Evolutionary conservation across 2,329 filamentous ascomycete genomes (phyloP), one percentile per base, ranked within the genome.

Genomic region (Aspergillus carbonarius): DNA sequence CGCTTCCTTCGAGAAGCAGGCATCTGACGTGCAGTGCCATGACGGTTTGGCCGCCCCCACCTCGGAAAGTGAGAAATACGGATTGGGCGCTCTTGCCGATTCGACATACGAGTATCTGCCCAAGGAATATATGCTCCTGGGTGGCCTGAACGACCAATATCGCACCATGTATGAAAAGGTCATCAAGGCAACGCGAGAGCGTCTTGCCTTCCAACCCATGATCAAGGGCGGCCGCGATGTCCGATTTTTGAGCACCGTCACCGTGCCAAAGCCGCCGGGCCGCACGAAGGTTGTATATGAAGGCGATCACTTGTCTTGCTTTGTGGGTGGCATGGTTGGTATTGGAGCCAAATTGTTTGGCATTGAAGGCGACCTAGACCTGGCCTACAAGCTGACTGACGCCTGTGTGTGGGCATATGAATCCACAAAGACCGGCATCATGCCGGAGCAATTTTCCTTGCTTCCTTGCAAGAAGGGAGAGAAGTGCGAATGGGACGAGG

Each of bases 371-470:
- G 84, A 88, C 63, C 74, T 87, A 60, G 74, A 79, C 0, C 79
- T 86, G 53, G 85, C 83, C 10, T 75, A 78, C 44, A 83, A 85
- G 65, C 74, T 88, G 47, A 83, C 84, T 0, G 80, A 87, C 57
- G 82, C 82, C 3, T 88, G 85, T 67, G 80, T 87, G n/a, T 88
- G 84, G 84, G 81, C 84, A 1, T 87, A 88, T 69, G 79, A 82
- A 62, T 75, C 79, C 9, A 81, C 82, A 5, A 80, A 81, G 1
- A 76, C 81, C 2, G 84, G 85, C 5, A 82, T 88, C 59, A 88
- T 88, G 85, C 84, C 85, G 1, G 85, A 88, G 67, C 71, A 77
- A 48, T 85, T 85, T 64, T 72, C 79, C 34, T 73, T 86, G 44
- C 68, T 83, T 15, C 77, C 81, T 4, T 88, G 85, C 68, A 70